Base-by-base conservation (phyloP, 352 stramenopile genomes). In the Pythium apleroticum region DNA sequence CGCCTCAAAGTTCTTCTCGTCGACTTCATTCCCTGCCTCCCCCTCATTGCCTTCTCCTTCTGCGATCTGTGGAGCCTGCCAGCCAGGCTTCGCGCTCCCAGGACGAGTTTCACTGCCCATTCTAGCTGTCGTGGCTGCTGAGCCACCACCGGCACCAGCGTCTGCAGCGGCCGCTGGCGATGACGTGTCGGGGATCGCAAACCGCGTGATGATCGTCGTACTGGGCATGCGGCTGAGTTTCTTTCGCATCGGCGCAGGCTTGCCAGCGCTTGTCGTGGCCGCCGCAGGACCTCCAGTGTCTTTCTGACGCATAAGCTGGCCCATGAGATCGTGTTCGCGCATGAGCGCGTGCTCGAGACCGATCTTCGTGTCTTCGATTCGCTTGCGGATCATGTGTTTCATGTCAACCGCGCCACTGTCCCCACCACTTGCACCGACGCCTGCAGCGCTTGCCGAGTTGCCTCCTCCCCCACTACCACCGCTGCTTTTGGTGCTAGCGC, bases 321-420 rank as follows among this genome's bases (percentile, higher is more conserved):
- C 75, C 11, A 82, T 25, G 20, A 91, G 52, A 46, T 94, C 85
- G 58, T 90, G 79, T 41, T 94, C 85, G 4, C 78, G 75, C 85
- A 94, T 94, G 24, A 75, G 68, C 7, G 82, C 69, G 61, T 77
- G 77, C 45, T 93, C 85, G 11, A 90, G 43, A 20, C 83, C 75
- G 4, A 53, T 58, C 27, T 83, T 65, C 10, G 81, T 48, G 19
- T 75, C 65, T 35, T 89, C 80, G 9, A 89, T 39, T 31, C 72
- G 77, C 63, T 85, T 81, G 27, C 70, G 71, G 24, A 80, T 73
- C 39, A 80, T 71, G 6, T 66, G 66, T 33, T 81, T 79, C 57
- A 84, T 65, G 20, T 79, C 70, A 1, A 70, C 37, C 15, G 52
- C 54, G 11, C 30, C 65, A 11, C 57, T 52, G 11, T 52, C 25